Conservation (phyloP, 1,284 basidiomycete species). For the Ustilago tritici region DNA sequence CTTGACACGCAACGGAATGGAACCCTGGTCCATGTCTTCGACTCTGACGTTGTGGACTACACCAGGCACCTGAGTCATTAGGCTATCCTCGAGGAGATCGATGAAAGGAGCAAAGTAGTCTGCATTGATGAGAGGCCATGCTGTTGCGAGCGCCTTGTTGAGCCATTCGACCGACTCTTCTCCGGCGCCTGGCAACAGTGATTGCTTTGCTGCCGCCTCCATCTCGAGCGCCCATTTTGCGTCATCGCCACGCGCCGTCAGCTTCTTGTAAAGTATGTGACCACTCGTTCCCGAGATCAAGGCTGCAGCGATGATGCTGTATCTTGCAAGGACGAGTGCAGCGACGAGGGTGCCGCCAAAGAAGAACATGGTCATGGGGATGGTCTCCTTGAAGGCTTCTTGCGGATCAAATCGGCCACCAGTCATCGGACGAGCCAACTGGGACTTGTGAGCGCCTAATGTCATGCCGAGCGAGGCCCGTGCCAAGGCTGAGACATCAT, state of each 20-base stretch:
- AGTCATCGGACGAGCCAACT: background rate
- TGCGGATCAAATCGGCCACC: constrained; percentile 10
- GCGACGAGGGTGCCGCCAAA: constrained; percentile 50
- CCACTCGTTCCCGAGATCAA: constrained; percentile 32
- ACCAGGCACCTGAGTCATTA: constrained; percentile 66
- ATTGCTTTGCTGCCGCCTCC: constrained; percentile 31
- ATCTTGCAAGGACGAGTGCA: constrained; percentile 33
- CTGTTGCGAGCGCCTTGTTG: constrained; percentile 57
- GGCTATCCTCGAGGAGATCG: constrained; percentile 65
- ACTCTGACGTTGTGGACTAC: constrained; percentile 63
- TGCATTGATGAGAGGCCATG: constrained; percentile 64
- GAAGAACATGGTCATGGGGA: constrained; percentile 51
- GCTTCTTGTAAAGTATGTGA: constrained; percentile 49
- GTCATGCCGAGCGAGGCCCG: constrained; percentile 30
- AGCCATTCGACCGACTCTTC: constrained; percentile 65
- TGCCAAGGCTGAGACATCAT: constrained; percentile 18
- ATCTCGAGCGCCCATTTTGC: constrained; percentile 46
- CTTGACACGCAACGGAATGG: constrained; percentile 56
- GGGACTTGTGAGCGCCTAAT: constrained; percentile 18
- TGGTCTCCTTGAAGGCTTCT: constrained; percentile 42
- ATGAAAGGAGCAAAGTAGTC: constrained; percentile 65
- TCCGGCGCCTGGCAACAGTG: constrained; percentile 14
- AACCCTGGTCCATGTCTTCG: constrained; percentile 65
- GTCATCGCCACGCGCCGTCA: constrained; percentile 38
- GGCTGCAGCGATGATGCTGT: constrained; percentile 36